Conservation (phyloP, 1,139 yeast genomes). For the Pichia sp. region DNA sequence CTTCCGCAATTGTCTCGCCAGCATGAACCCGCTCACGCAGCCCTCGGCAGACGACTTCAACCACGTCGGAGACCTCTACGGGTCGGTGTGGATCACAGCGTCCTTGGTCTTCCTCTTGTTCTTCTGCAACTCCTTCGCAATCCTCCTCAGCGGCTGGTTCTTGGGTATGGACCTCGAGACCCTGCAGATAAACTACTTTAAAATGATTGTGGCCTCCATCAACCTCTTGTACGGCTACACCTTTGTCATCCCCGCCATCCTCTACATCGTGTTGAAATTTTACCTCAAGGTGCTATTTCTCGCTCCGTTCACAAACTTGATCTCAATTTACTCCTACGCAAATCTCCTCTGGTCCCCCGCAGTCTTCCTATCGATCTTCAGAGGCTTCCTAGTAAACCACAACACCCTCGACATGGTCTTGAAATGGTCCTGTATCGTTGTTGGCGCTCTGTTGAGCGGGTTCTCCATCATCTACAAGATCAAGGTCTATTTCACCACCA, state of each 20-base stretch:
- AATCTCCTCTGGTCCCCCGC: slow-evolving; percentile 78
- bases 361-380: slow-evolving; percentile 51
- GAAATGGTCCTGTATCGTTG: slow-evolving; percentile 46
- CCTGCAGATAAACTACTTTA: slow-evolving; percentile 38
- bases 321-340: slow-evolving; percentile 75
- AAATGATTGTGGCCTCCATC: slow-evolving; percentile 61
- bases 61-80: slow-evolving; percentile 62
- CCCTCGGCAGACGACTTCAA: slow-evolving; percentile 34
- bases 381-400: slow-evolving; percentile 44
- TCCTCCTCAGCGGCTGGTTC: slow-evolving; percentile 41
- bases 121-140: slow-evolving; percentile 64
- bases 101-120: slow-evolving; percentile 70
- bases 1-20: slow-evolving; percentile 39
- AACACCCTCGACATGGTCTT: slow-evolving; percentile 28
- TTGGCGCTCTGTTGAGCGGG: slow-evolving; percentile 48
- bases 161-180: slow-evolving; percentile 27
- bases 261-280: slow-evolving; percentile 48
- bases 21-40: slow-evolving; percentile 44
- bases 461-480: slow-evolving; percentile 43
- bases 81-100: slow-evolving; percentile 82
- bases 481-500: slow-evolving; percentile 40
- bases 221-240: slow-evolving; percentile 70
- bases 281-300: slow-evolving; percentile 38
- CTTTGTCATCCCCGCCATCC: slow-evolving; percentile 51
- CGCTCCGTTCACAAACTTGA: slow-evolving; percentile 39